Conservation (phyloP, 164 flowering plant species). For the Paratinospora sagittata region DNA sequence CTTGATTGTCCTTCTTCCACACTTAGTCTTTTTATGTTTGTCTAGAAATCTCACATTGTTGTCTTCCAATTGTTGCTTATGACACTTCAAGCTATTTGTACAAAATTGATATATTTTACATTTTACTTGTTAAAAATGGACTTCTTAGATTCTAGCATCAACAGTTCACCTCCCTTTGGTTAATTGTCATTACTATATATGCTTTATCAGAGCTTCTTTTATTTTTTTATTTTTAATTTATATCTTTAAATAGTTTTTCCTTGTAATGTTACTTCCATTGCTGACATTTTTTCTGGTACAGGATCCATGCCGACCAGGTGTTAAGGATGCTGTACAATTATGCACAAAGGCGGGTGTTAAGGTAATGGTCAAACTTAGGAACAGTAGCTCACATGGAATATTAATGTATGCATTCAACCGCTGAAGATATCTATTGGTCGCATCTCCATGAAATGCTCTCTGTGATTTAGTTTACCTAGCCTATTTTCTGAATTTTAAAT, state of each 20-base stretch:
- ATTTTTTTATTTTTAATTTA: too few species aligned
- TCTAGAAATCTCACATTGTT: too few species aligned
- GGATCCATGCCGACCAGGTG: constrained; percentile 98
- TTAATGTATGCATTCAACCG: neutral
- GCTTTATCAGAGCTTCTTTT: too few species aligned
- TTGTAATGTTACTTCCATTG: neutral
- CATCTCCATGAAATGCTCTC: neutral
- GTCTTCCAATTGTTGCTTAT: too few species aligned
- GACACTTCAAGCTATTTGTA: too few species aligned
- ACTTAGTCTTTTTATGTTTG: too few species aligned
- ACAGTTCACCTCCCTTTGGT: too few species aligned
- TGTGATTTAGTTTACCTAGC: neutral
- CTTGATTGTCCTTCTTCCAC: too few species aligned
- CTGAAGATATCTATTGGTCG: neutral
- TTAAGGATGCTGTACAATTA: constrained; percentile 63
- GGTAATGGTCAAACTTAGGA: constrained; percentile 31
- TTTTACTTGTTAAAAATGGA: too few species aligned
- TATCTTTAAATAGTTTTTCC: neutral
- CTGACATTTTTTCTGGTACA: constrained; percentile 20
- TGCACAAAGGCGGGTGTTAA: constrained; percentile 92
- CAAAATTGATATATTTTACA: too few species aligned
- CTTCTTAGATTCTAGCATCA: too few species aligned
- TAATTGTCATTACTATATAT: too few species aligned
- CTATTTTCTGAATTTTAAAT: neutral
- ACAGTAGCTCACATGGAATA: neutral